Conservation (phyloP, 2,329 filamentous ascomycete genomes). For the Thielaviopsis euricoi region DNA sequence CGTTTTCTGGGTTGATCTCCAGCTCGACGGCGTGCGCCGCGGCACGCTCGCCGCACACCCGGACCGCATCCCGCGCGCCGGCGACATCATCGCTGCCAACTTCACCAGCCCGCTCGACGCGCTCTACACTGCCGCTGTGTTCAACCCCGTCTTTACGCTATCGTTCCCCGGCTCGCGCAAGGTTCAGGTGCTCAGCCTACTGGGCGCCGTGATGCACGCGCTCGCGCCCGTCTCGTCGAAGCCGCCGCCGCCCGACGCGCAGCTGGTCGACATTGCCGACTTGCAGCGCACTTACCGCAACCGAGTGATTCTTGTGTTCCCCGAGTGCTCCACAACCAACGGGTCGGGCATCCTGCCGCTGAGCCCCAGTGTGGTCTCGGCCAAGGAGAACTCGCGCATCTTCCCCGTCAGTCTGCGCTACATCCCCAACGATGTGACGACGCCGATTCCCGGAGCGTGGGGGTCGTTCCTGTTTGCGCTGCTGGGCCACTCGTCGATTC, state of each 20-base stretch:
- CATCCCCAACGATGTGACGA: constrained; percentile 76
- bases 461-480: constrained; percentile 68
- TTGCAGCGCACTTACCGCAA: constrained; percentile 53
- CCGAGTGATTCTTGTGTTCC: constrained; percentile 72
- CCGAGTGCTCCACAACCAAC: constrained; percentile 89
- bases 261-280: constrained; percentile 42
- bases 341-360: constrained; percentile 77
- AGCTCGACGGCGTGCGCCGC: constrained; percentile 89
- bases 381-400: constrained; percentile 52
- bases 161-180: constrained; percentile 60
- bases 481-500: constrained; percentile 70
- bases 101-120: constrained; percentile 89
- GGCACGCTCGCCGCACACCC: constrained; percentile 64
- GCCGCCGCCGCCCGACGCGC: constrained; percentile 28
- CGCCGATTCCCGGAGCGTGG: constrained; percentile 65
- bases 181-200: constrained; percentile 61
- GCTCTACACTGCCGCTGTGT: constrained; percentile 86
- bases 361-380: constrained; percentile 57
- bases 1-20: constrained; percentile 97
- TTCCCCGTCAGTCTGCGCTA: constrained; percentile 88
- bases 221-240: constrained; percentile 41
- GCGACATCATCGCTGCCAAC: constrained; percentile 73
- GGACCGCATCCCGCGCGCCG: constrained; percentile 58
- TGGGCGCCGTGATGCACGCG: constrained; percentile 57
- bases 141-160: constrained; percentile 85